These are phyloP conservation scores for Kodamaea sagamina DNA, from an alignment of 805 yeast genomes.

Conservation along the genomic window DNA sequence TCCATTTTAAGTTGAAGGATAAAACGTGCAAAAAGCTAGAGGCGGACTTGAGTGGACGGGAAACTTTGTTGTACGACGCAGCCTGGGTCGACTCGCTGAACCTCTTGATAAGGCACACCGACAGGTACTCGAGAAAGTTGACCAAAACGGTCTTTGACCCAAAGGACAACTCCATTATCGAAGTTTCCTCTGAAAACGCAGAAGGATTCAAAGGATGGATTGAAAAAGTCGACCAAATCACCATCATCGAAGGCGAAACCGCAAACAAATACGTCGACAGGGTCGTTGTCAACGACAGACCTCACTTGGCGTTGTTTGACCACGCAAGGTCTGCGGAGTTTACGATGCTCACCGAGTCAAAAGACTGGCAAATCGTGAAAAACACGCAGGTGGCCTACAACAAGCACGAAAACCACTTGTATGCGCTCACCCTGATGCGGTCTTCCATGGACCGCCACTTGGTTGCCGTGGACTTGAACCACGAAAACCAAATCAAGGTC, in stretches of 20 bases:
- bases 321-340: slow-evolving; percentile 17
- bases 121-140: slow-evolving; percentile 23
- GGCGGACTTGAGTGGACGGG: slow-evolving; percentile 15
- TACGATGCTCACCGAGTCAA: slow-evolving; percentile 13
- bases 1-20: neutral
- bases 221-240: slow-evolving; percentile 21
- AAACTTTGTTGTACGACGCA: slow-evolving; percentile 24
- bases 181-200: slow-evolving; percentile 14
- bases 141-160: slow-evolving; percentile 18
- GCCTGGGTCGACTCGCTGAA: slow-evolving; percentile 21
- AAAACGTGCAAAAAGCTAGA: slow-evolving; percentile 6
- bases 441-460: slow-evolving; percentile 20
- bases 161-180: neutral
- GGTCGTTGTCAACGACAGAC: slow-evolving; percentile 21
- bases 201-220: slow-evolving; percentile 26
- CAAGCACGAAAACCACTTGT: slow-evolving; percentile 18
- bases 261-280: slow-evolving; percentile 22
- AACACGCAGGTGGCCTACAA: slow-evolving; percentile 21
- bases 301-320: slow-evolving; percentile 24
- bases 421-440: slow-evolving; percentile 18
- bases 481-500: slow-evolving; percentile 7
- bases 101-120: slow-evolving; percentile 22
- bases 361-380: slow-evolving; percentile 19
- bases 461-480: slow-evolving; percentile 12
- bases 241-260: slow-evolving; percentile 12